Base-by-base conservation (phyloP, 768 basidiomycete genomes). In the Hemileccinum rubropunctum region DNA sequence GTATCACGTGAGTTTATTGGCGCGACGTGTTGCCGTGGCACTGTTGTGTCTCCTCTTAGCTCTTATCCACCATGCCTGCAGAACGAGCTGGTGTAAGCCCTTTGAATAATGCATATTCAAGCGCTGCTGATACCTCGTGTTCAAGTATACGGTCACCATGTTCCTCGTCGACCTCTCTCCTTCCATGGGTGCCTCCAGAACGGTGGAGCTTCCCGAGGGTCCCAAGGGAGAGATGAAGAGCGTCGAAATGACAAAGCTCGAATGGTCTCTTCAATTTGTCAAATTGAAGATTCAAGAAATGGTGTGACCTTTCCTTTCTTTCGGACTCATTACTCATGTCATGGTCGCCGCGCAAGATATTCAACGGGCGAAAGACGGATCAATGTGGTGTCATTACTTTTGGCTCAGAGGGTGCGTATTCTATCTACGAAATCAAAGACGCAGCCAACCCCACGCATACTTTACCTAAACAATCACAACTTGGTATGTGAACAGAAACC, bases 241-340 rank as follows among this genome's bases (percentile, higher is more conserved):
- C 13, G 69, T 76, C 33, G 76, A 88, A 57, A 83, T 86, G 70
- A 82, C 88, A 7, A 87, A 91, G 64, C 75, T 98, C 26, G 81
- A 90, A 59, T 87, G 88, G 79, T 77, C 80, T 1, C 75, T 95
- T 39, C 88, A 92, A 62, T 97, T 86, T 62, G 89, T 91, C 14
- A 91, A 90, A 65, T 78, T 92, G 56, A 93, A 93, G 67, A 79
- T 95, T 30, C 91, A 95, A 63, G 89, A 95, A 53, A 93, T 95
- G 86, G 91, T 90, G 47, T 10, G 66, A 61, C 14, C 12, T 23
- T n/a, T 27, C 4, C 15, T 45, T 28, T 41, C 18, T 36, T 12
- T 34, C 2, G 5, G 30, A 3, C 21, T 14, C 42, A 1, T n/a
- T 13, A 11, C 37, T 46, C 11, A 57, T 17, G 12, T 26, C 1